These are phyloP conservation scores for Candolleomyces aberdarensis DNA, from an alignment of 768 basidiomycete species.

Conservation along the genomic window DNA sequence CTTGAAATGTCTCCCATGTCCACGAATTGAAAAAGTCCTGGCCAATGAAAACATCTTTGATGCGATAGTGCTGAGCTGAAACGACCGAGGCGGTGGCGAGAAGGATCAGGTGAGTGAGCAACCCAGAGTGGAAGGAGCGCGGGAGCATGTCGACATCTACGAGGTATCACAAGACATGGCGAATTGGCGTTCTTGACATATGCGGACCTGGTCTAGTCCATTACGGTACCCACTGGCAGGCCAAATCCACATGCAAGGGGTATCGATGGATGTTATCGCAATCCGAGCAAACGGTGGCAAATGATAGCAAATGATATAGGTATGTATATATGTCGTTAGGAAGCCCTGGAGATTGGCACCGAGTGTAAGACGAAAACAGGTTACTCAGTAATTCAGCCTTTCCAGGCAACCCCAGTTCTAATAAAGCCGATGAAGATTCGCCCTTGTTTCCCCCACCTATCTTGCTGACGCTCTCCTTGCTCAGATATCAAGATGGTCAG, in stretches of 20 bases:
- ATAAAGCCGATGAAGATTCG: not conserved
- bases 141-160: not conserved
- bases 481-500: not conserved
- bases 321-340: not conserved
- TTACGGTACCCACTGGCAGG: not conserved
- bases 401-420: not conserved
- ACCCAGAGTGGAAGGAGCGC: not conserved
- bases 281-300: not conserved
- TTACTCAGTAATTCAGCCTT: not conserved
- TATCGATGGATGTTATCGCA: not conserved
- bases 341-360: not conserved
- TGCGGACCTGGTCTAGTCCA: not conserved
- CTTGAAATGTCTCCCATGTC: slow-evolving; percentile 46
- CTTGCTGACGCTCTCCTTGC: not conserved
- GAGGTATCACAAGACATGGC: not conserved
- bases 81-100: not conserved
- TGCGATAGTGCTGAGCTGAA: slow-evolving; percentile 11
- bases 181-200: not conserved
- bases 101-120: slow-evolving; percentile 7
- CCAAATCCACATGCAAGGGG: not conserved
- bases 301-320: not conserved
- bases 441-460: not conserved
- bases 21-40: slow-evolving; percentile 44
- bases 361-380: not conserved
- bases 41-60: slow-evolving; percentile 22